Evolutionary conservation across 2,329 filamentous ascomycete species (phyloP).

Genomic region (Cladosporium sp.): DNA sequence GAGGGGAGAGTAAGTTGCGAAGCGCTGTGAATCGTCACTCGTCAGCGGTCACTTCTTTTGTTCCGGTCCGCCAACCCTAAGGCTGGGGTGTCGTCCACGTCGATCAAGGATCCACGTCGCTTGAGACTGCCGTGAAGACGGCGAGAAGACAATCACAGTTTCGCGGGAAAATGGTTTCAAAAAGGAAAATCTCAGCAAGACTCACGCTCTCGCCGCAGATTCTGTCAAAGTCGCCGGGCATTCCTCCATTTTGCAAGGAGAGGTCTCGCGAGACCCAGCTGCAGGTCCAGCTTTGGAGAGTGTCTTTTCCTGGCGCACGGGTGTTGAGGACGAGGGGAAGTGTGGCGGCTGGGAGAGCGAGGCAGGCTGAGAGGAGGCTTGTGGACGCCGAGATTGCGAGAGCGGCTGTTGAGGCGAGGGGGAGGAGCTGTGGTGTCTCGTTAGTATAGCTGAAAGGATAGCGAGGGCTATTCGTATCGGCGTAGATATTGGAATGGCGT

Average conservation of each 20-base stretch:
- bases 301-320: slow-evolving; percentile 25
- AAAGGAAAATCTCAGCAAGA: too few species aligned
- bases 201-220: slow-evolving; percentile 41
- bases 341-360: slow-evolving; percentile 39
- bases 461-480: too few species aligned
- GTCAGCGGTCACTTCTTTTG: too few species aligned
- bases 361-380: slow-evolving; percentile 34
- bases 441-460: too few species aligned
- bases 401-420: background rate
- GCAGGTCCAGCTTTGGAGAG: slow-evolving; percentile 37
- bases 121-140: too few species aligned
- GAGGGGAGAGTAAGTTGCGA: slow-evolving; percentile 42
- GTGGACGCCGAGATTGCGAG: slow-evolving; percentile 13
- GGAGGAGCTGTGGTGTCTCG: slow-evolving; percentile 7
- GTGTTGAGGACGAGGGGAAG: slow-evolving; percentile 32
- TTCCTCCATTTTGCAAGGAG: slow-evolving; percentile 23
- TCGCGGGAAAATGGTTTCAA: too few species aligned
- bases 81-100: background rate
- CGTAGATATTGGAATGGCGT: too few species aligned
- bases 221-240: slow-evolving; percentile 32
- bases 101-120: background rate
- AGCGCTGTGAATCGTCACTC: too few species aligned
- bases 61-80: too few species aligned
- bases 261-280: slow-evolving; percentile 22
- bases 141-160: slow-evolving; percentile 2